A percentile compares a stretch with the other conserved stretches of the same genome.
Evolutionary conservation across 805 yeast genomes (phyloP).

Genomic region (Clavispora asparagi): DNA sequence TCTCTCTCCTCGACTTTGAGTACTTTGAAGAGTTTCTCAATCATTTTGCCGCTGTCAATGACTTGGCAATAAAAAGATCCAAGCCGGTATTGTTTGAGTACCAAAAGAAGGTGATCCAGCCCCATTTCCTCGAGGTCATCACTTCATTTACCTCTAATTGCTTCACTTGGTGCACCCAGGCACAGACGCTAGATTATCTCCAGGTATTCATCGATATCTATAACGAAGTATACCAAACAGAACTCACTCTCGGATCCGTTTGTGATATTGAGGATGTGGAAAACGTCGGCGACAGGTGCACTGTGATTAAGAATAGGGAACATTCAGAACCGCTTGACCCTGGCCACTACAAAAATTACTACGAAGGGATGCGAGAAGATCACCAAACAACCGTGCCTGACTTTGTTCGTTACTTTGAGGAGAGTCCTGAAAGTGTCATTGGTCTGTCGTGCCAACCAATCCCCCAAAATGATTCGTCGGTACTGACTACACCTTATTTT

Average conservation of each 20-base stretch:
- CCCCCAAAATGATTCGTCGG: background rate
- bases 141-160: constrained; percentile 4
- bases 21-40: constrained; percentile 12
- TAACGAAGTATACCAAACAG: constrained; percentile 11
- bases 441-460: background rate
- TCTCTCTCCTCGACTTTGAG: constrained; percentile 10
- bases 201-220: constrained; percentile 12
- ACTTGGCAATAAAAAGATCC: background rate
- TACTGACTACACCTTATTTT: background rate
- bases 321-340: background rate
- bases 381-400: constrained; percentile 5
- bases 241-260: constrained; percentile 7
- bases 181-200: constrained; percentile 12
- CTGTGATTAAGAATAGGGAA: constrained; percentile 6
- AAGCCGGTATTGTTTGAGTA: constrained; percentile 5
- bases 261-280: constrained; percentile 1
- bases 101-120: constrained; percentile 8
- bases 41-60: constrained; percentile 8
- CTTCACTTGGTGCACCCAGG: constrained; percentile 11
- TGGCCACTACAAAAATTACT: constrained; percentile 1
- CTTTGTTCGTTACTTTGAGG: constrained; percentile 10
- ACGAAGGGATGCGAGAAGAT: background rate
- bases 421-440: background rate
- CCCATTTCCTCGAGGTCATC: constrained; percentile 6
- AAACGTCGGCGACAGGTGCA: constrained; percentile 4